phyloP scores from a whole-genome alignment of 2,329 filamentous ascomycete genomes.

The Talaromyces verruculosus region DNA sequence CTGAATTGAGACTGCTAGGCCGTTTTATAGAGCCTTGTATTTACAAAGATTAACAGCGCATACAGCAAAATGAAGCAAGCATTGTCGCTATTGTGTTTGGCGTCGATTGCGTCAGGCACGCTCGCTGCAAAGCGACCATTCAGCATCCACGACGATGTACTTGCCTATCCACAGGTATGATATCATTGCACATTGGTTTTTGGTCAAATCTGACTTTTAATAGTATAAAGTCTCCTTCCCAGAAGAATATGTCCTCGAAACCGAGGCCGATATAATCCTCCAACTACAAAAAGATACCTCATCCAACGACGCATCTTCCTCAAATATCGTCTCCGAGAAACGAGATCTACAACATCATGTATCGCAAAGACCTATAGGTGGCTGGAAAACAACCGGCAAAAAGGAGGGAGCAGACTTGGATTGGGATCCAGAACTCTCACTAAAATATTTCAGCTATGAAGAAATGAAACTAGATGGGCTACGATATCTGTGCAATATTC shows the following conservation, averaged over 20 bases:
- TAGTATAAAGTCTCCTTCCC: constrained; percentile 81
- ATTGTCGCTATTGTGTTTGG: constrained; percentile 34
- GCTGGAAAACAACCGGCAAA: constrained; percentile 61
- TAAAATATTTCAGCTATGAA: constrained; percentile 58
- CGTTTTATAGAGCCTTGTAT: no score
- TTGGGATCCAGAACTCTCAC: constrained; percentile 4
- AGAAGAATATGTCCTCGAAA: constrained; percentile 68
- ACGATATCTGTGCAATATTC: constrained; percentile 82
- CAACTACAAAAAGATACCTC: constrained; percentile 27
- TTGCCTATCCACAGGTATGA: constrained; percentile 80
- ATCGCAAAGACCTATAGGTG: constrained; percentile 30
- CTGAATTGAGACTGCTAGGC: no score
- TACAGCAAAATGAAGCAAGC: constrained; percentile 29
- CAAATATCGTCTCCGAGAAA: constrained; percentile 13
- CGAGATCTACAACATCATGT: constrained; percentile 20
- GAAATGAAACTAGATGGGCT: constrained; percentile 68
- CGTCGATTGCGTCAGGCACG: constrained; percentile 34
- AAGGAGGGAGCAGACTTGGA: constrained; percentile 53
- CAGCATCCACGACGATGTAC: constrained; percentile 83
- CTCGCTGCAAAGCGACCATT: constrained; percentile 63
- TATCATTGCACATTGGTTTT: not conserved
- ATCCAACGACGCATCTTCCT: constrained; percentile 20
- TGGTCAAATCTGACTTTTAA: not conserved
- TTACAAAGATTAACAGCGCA: not conserved
- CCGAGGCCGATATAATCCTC: constrained; percentile 64